Conservation (phyloP, 1,284 basidiomycete species). For the Singerocomus inundabilis region DNA sequence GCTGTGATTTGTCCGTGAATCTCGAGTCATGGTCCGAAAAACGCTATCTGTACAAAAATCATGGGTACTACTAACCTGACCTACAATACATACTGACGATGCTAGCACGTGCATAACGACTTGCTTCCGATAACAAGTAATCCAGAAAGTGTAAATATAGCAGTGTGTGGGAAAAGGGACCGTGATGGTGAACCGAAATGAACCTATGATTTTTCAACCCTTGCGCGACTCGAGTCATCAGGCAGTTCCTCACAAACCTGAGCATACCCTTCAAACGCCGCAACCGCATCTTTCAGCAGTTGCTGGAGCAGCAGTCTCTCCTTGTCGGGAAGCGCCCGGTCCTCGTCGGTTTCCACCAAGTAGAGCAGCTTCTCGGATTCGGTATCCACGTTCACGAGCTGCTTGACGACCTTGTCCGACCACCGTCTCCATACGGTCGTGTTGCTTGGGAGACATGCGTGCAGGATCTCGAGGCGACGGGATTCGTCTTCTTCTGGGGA, state of each 20-base stretch:
- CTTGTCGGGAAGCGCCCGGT: neutral
- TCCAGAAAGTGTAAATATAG: neutral
- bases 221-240: slow-evolving; percentile 1
- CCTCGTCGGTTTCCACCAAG: slow-evolving; percentile 1
- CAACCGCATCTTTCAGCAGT: slow-evolving; percentile 16
- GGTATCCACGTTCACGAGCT: slow-evolving; percentile 8
- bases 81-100: neutral
- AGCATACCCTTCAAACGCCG: slow-evolving; percentile 19
- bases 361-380: neutral
- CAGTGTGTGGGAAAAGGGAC: neutral
- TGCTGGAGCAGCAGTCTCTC: slow-evolving; percentile 9
- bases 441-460: slow-evolving; percentile 17
- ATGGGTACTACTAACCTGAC: neutral
- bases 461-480: slow-evolving; percentile 4
- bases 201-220: neutral
- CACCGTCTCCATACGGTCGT: slow-evolving; percentile 24
- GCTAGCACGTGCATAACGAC: neutral
- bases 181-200: neutral
- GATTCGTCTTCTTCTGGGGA: neutral
- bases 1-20: neutral
- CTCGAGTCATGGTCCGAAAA: neutral
- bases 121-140: neutral
- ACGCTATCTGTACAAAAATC: neutral
- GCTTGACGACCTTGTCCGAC: slow-evolving; percentile 16
- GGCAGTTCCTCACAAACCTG: neutral